These are phyloP conservation scores for Linum usitatissimum DNA, from an alignment of 345 rosid genomes.

Conservation along the genomic window DNA sequence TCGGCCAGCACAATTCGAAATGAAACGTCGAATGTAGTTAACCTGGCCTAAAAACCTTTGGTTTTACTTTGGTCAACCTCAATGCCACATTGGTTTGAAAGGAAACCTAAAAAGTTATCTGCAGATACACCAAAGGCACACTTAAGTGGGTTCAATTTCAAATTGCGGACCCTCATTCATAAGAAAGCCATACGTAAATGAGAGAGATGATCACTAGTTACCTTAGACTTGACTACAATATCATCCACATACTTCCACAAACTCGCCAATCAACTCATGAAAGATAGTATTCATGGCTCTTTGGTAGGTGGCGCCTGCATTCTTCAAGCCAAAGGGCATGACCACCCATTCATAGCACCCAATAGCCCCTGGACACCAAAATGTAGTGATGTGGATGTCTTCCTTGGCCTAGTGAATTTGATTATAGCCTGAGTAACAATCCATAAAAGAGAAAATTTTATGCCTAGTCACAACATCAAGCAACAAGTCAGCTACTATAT, in stretches of 20 bases:
- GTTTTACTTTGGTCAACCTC: not conserved
- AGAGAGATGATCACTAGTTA: not conserved
- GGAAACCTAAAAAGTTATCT: not conserved
- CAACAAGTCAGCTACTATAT: too few species aligned
- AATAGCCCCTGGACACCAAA: too few species aligned
- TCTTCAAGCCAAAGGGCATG: not conserved
- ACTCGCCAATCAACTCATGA: not conserved
- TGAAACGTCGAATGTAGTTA: conserved; percentile 2
- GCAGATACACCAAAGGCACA: conserved; percentile 3
- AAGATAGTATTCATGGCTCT: too few species aligned
- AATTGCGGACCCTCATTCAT: not conserved
- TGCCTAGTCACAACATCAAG: too few species aligned
- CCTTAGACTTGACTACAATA: not conserved
- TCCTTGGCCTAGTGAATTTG: not conserved
- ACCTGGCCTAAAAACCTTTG: conserved; percentile 1
- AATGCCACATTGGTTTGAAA: not conserved
- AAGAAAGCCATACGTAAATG: too few species aligned
- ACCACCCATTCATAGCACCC: too few species aligned
- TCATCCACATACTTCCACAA: conserved; percentile 1
- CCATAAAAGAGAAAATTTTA: not conserved
- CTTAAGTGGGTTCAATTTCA: not conserved
- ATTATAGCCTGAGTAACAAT: not conserved
- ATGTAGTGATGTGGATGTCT: too few species aligned
- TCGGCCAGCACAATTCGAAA: not conserved
- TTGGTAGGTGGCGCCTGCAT: not conserved